Conservation (phyloP, 1,139 yeast species). For the Diutina catenulata region DNA sequence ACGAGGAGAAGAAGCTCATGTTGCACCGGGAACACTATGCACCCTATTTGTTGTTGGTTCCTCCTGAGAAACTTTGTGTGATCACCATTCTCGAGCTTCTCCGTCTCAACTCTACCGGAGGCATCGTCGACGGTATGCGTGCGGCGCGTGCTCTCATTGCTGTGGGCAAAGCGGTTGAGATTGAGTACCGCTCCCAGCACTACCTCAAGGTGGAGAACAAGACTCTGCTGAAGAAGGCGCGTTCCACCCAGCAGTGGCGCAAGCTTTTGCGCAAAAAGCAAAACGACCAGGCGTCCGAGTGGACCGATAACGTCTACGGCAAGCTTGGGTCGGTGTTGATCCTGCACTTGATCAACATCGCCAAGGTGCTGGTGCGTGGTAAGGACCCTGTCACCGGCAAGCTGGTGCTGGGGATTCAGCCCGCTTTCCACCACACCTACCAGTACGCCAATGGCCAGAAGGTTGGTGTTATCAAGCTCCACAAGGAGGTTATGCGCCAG, state of each 20-base stretch:
- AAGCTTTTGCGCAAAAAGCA: constrained; percentile 23
- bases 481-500: constrained; percentile 52
- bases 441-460: constrained; percentile 71
- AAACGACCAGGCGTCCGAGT: constrained; percentile 14
- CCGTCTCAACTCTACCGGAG: constrained; percentile 65
- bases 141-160: constrained; percentile 72
- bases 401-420: constrained; percentile 57
- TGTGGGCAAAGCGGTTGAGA: constrained; percentile 77
- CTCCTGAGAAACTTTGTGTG: constrained; percentile 74
- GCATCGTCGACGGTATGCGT: constrained; percentile 74
- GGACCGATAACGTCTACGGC: constrained; percentile 51
- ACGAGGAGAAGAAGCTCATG: constrained; percentile 23
- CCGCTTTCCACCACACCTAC: constrained; percentile 85
- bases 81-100: constrained; percentile 75
- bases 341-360: constrained; percentile 67
- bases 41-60: constrained; percentile 61
- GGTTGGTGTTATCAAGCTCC: constrained; percentile 73
- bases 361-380: constrained; percentile 69
- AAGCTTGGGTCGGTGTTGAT: constrained; percentile 75
- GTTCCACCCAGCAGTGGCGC: constrained; percentile 28
- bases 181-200: constrained; percentile 66
- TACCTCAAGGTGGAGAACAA: constrained; percentile 47
- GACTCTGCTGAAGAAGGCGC: constrained; percentile 23
- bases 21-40: constrained; percentile 58
- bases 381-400: constrained; percentile 69